Evolutionary conservation across 2,329 filamentous ascomycete genomes (phyloP), one percentile per base, ranked within the genome.

Genomic region (Aspergillus ruber): DNA sequence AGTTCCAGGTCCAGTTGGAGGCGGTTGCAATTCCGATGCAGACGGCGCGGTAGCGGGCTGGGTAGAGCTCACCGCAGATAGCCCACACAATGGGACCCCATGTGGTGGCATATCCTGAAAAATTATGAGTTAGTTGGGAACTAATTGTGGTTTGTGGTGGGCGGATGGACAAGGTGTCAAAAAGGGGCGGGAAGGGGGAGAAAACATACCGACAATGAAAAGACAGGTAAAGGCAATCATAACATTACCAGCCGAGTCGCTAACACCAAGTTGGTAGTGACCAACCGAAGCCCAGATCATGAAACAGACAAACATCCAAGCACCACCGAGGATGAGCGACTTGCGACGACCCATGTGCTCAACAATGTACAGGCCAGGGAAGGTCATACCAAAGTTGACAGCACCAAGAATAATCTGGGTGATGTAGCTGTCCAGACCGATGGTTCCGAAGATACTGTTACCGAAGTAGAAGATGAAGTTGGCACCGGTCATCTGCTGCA

Each of bases 1-100:
- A 90, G 66, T 88, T 87, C 82, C 83, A 88, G 27, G 71, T 66
- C 87, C 87, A 91, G 69, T 91, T 91, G 33, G 85, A 81, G 2
- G 85, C 81, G 5, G 86, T 90, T 13, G 86, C 84, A 20, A 90
- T 71, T 10, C 86, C 87, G 77, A 89, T 88, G 54, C 83, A 82
- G 65, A 87, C 87, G 52, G 86, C 85, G 62, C 87, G 82, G 54
- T 72, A 72, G 45, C 69, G 65, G 49, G 67, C 64, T 6, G 72
- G 72, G 52, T 72, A 75, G 47, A 75, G 58, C 53, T 75, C 72
- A 47, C 65, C 66, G 49, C 68, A 66, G 56, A 73, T 69, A 18
- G 69, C 67, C 71, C 71, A 74, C 33, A 74, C 62, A 21, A 71
- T 75, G 1, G 85, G 85, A 18, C 85, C 85, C 84, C 83, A 88